Conservation (phyloP, 768 basidiomycete genomes). For the Cyathus striatus region DNA sequence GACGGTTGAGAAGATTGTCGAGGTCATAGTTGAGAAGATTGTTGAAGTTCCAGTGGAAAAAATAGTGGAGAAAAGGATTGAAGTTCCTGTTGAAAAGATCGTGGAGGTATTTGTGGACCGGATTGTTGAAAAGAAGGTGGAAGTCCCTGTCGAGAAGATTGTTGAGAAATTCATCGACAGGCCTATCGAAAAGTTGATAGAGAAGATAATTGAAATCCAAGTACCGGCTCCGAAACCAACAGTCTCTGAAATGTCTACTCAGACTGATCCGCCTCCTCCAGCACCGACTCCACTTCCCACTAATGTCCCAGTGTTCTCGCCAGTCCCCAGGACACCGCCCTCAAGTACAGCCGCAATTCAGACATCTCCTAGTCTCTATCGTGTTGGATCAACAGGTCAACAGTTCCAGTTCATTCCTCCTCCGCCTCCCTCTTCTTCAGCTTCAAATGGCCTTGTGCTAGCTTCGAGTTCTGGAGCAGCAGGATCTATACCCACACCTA, state of each 20-base stretch:
- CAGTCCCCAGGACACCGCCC: slow-evolving; percentile 12
- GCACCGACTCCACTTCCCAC: slow-evolving; percentile 26
- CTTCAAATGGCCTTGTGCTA: slow-evolving; percentile 14
- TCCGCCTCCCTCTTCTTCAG: slow-evolving; percentile 30
- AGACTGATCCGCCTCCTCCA: slow-evolving; percentile 58
- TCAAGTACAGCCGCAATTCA: slow-evolving; percentile 13
- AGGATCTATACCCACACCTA: slow-evolving; percentile 28
- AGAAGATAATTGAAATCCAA: slow-evolving; percentile 21
- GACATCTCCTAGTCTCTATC: slow-evolving; percentile 41
- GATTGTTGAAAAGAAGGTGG: no score
- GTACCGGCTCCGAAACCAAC: slow-evolving; percentile 52
- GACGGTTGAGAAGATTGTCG: no score
- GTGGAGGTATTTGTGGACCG: no score
- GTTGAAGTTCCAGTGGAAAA: no score
- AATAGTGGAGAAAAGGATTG: no score
- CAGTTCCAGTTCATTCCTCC: slow-evolving; percentile 66
- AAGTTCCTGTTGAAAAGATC: no score
- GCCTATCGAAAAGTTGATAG: slow-evolving; percentile 30
- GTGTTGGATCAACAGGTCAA: slow-evolving; percentile 47
- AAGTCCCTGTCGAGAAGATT: no score
- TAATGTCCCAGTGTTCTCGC: slow-evolving; percentile 15
- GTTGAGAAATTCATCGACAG: no score
- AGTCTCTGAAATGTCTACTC: slow-evolving; percentile 68
- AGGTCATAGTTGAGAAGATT: no score
- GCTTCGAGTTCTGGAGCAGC: slow-evolving; percentile 15